A percentile compares a stretch with the other conserved stretches of the same genome.
Evolutionary conservation across 345 rosid species (phyloP).

Genomic region (Pseudoturritis turrita): DNA sequence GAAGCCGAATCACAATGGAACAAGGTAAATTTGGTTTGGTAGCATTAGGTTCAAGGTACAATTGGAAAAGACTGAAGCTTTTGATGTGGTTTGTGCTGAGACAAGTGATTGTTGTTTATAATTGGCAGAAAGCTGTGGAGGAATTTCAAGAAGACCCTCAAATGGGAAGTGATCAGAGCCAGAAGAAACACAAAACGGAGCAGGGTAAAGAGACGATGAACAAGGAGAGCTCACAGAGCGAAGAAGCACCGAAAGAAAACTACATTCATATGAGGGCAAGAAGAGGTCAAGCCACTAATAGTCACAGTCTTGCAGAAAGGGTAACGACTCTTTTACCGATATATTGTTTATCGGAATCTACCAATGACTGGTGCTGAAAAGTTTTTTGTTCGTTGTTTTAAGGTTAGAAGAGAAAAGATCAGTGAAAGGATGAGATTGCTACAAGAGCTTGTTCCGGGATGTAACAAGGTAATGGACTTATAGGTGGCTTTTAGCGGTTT

Average conservation of each 20-base stretch:
- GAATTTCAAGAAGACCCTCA: constrained; percentile 47
- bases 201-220: constrained; percentile 48
- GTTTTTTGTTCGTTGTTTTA: constrained; percentile 17
- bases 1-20: constrained; percentile 42
- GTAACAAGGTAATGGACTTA: constrained; percentile 68
- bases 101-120: constrained; percentile 9
- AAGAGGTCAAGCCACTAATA: constrained; percentile 96
- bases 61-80: constrained; percentile 1
- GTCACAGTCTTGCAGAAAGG: constrained; percentile 98
- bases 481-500: background rate
- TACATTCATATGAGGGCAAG: constrained; percentile 92
- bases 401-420: constrained; percentile 98
- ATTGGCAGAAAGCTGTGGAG: constrained; percentile 42
- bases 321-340: constrained; percentile 33
- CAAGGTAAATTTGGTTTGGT: constrained; percentile 46
- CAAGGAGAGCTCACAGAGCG: constrained; percentile 60
- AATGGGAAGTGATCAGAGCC: constrained; percentile 47
- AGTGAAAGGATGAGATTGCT: constrained; percentile 96
- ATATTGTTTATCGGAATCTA: background rate
- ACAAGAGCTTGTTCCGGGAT: constrained; percentile 97
- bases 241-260: constrained; percentile 68
- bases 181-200: constrained; percentile 58
- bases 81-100: constrained; percentile 29
- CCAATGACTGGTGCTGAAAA: constrained; percentile 8
- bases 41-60: background rate